A percentile compares a stretch with the other conserved stretches of the same genome.
phyloP scores from a whole-genome alignment of 116 monocot species.

The Cymodocea nodosa region DNA sequence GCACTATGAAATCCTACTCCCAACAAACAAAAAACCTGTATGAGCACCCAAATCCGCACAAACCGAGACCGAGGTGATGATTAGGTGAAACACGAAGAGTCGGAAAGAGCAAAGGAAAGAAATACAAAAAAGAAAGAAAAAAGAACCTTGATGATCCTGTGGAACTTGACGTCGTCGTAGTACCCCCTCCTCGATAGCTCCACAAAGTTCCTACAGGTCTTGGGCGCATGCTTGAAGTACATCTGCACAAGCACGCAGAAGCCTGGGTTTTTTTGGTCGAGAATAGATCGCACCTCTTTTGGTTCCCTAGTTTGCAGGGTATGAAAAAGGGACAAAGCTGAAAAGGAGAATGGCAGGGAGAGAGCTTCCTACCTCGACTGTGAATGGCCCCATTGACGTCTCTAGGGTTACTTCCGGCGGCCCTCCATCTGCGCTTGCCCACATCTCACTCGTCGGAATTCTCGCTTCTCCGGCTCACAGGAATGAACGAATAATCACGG shows the following conservation, averaged over 20 bases:
- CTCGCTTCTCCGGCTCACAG: neutral
- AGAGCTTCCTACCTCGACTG: slow-evolving; percentile 41
- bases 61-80: neutral
- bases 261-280: neutral
- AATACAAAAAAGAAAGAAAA: neutral
- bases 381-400: slow-evolving; percentile 95
- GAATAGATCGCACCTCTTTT: neutral
- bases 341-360: slow-evolving; percentile 4
- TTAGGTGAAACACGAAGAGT: neutral
- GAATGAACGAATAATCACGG: too few species aligned
- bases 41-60: neutral
- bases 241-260: slow-evolving; percentile 30
- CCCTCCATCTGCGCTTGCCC: slow-evolving; percentile 64
- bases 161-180: slow-evolving; percentile 94
- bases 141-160: slow-evolving; percentile 86
- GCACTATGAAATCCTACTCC: slow-evolving; percentile 83
- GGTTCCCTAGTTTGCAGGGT: neutral
- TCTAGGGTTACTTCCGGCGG: slow-evolving; percentile 86
- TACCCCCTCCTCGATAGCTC: slow-evolving; percentile 98
- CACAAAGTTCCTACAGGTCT: slow-evolving; percentile 95
- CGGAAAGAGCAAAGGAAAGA: slow-evolving; percentile 1
- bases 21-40: slow-evolving; percentile 3
- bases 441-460: slow-evolving; percentile 22
- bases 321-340: neutral
- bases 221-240: slow-evolving; percentile 98